These are phyloP conservation scores for Leptosphaerulina australis DNA, from an alignment of 2,329 filamentous ascomycete genomes.

Conservation along the genomic window DNA sequence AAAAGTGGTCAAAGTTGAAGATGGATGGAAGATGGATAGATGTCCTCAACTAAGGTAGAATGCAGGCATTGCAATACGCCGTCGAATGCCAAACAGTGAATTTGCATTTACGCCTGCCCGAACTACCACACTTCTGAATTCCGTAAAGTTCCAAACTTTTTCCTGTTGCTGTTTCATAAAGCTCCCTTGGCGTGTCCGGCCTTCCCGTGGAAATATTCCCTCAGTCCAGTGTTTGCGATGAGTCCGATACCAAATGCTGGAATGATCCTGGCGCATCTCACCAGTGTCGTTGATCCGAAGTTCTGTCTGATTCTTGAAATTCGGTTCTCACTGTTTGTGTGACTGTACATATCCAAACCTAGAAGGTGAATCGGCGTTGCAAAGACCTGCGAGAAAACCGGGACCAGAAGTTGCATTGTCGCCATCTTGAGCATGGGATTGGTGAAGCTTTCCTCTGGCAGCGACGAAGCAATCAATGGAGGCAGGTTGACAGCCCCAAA, in stretches of 20 bases:
- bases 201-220: constrained; percentile 26
- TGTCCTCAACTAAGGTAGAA: background rate
- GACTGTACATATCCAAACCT: constrained; percentile 34
- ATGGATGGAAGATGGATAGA: background rate
- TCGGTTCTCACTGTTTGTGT: constrained; percentile 15
- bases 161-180: background rate
- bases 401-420: constrained; percentile 36
- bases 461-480: constrained; percentile 26
- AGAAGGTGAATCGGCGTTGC: constrained; percentile 38
- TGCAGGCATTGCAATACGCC: constrained; percentile 2
- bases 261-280: constrained; percentile 38
- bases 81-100: background rate
- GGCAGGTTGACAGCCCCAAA: constrained; percentile 40
- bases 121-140: too few species aligned
- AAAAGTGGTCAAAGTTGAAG: background rate
- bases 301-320: constrained; percentile 22
- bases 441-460: constrained; percentile 26
- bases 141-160: too few species aligned
- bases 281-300: constrained; percentile 28
- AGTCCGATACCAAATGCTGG: constrained; percentile 39
- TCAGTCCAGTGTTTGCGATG: constrained; percentile 32
- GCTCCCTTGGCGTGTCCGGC: constrained; percentile 3
- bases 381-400: constrained; percentile 36
- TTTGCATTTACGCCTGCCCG: too few species aligned
- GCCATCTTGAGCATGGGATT: constrained; percentile 28